phyloP scores from a whole-genome alignment of 768 basidiomycete species.

The Russula ochroleuca region DNA sequence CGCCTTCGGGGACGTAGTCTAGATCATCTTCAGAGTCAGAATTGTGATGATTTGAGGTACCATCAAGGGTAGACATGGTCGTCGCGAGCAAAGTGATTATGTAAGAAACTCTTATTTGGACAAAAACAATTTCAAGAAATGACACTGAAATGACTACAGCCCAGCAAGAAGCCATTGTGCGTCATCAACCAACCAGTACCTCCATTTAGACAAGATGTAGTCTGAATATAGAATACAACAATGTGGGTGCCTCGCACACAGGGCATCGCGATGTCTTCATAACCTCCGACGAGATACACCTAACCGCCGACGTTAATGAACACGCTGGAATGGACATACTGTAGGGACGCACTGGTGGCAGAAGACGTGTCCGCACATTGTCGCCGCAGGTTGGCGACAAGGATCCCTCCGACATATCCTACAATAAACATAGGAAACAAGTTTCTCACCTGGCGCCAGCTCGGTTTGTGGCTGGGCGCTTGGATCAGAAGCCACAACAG shows the following conservation, averaged over 20 bases:
- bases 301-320: conserved; percentile 29
- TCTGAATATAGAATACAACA: conserved; percentile 54
- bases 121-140: background rate
- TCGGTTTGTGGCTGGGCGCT: background rate
- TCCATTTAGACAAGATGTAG: conserved; percentile 35
- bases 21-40: conserved; percentile 65
- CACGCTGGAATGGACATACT: background rate
- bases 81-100: conserved; percentile 14
- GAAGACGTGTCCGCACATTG: conserved; percentile 61
- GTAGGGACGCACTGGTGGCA: conserved; percentile 46
- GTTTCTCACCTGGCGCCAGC: conserved; percentile 6
- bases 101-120: conserved; percentile 16
- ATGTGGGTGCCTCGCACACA: conserved; percentile 46
- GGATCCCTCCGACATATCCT: conserved; percentile 47
- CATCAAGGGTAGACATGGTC: conserved; percentile 7
- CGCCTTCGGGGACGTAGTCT: conserved; percentile 60
- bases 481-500: background rate
- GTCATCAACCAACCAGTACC: background rate
- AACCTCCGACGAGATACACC: conserved; percentile 52
- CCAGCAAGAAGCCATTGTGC: background rate
- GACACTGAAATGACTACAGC: too few species aligned
- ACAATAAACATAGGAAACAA: conserved; percentile 37
- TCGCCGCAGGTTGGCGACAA: conserved; percentile 52
- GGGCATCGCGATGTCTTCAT: conserved; percentile 48
- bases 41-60: conserved; percentile 30